Evolutionary conservation across 2,329 filamentous ascomycete species (phyloP).

Genomic region (Calonectria henricotiae): DNA sequence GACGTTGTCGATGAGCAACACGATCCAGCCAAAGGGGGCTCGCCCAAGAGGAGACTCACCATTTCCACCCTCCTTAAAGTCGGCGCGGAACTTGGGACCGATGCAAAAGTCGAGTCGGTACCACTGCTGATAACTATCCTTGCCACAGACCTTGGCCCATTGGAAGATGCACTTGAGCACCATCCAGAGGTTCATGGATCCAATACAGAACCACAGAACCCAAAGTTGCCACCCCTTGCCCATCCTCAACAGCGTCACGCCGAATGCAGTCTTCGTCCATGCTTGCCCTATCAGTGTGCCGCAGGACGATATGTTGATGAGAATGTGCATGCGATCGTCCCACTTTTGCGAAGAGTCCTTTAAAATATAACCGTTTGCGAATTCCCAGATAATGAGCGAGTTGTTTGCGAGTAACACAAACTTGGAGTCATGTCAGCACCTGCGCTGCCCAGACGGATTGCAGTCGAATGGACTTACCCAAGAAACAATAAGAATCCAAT

Average conservation of each 20-base stretch:
- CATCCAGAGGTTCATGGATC: constrained; percentile 67
- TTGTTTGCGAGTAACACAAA: constrained; percentile 63
- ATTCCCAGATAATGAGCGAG: constrained; percentile 64
- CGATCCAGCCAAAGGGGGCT: too few relatives aligned
- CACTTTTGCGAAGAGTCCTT: constrained; percentile 60
- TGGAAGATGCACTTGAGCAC: constrained; percentile 66
- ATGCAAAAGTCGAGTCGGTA: constrained; percentile 67
- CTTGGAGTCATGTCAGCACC: constrained; percentile 48
- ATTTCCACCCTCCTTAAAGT: constrained; percentile 69
- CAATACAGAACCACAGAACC: constrained; percentile 67
- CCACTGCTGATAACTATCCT: constrained; percentile 63
- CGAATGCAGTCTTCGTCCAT: constrained; percentile 59
- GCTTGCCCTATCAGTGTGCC: constrained; percentile 59
- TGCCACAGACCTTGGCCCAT: constrained; percentile 66
- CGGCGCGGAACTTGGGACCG: constrained; percentile 56
- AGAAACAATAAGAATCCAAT: constrained; percentile 58
- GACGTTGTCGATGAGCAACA: constrained; percentile 10
- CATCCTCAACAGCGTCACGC: constrained; percentile 60
- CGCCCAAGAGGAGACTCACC: constrained; percentile 55
- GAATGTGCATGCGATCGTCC: constrained; percentile 69
- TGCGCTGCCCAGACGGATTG: too few relatives aligned
- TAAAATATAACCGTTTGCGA: constrained; percentile 66
- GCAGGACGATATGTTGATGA: constrained; percentile 64
- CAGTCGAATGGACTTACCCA: constrained; percentile 54
- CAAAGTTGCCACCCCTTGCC: constrained; percentile 63